Evolutionary conservation across 805 yeast species (phyloP).

Genomic region (Vanderwaltozyma tropicalis): DNA sequence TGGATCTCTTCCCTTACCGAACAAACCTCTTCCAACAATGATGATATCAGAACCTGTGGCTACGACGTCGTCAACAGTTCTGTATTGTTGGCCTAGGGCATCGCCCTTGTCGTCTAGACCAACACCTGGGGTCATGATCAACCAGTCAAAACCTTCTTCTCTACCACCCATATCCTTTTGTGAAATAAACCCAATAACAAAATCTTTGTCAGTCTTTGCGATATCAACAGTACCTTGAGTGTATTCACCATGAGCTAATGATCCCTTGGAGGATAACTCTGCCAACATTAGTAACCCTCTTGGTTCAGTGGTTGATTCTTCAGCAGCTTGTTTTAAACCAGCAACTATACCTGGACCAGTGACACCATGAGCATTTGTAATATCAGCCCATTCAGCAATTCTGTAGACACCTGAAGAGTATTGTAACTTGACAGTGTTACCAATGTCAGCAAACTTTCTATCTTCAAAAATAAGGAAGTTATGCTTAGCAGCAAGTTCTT

Average conservation of each 20-base stretch:
- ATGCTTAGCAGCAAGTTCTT: constrained; percentile 66
- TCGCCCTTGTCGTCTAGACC: constrained; percentile 97
- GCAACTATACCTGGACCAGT: constrained; percentile 90
- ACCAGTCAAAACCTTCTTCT: constrained; percentile 86
- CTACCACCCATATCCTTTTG: constrained; percentile 78
- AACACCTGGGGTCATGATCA: constrained; percentile 96
- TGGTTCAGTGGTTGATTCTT: constrained; percentile 58
- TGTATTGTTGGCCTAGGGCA: constrained; percentile 89
- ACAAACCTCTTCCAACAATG: constrained; percentile 96
- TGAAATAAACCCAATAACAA: constrained; percentile 95
- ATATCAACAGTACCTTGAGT: constrained; percentile 81
- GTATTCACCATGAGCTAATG: constrained; percentile 87
- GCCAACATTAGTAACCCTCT: constrained; percentile 92
- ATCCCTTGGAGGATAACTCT: constrained; percentile 87
- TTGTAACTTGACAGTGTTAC: constrained; percentile 92
- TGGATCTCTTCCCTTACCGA: constrained; percentile 91
- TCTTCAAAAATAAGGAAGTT: constrained; percentile 91
- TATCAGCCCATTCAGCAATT: constrained; percentile 91
- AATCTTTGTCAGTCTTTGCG: constrained; percentile 75
- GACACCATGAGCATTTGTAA: constrained; percentile 95
- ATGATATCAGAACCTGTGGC: constrained; percentile 85
- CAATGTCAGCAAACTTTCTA: constrained; percentile 96
- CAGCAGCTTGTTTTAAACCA: constrained; percentile 75
- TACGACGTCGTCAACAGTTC: constrained; percentile 81
- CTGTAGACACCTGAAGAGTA: constrained; percentile 82